Conservation (phyloP, 768 basidiomycete species). For the Gelatoporia subvermispora region DNA sequence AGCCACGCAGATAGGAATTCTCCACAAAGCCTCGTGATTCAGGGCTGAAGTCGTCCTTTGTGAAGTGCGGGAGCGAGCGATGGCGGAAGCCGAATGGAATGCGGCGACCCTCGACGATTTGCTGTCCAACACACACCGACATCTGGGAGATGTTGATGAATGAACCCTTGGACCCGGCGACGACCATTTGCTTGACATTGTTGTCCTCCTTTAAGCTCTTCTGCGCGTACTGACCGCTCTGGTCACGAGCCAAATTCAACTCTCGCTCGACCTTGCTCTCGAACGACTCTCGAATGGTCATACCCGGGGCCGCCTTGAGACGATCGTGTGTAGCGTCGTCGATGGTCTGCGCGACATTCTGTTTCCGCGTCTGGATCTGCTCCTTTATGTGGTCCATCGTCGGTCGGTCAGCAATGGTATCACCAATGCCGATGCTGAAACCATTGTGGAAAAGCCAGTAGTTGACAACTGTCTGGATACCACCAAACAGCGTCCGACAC, state of each 20-base stretch:
- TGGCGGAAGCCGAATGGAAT: constrained; percentile 98
- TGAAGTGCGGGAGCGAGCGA: constrained; percentile 94
- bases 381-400: constrained; percentile 87
- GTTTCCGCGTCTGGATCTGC: constrained; percentile 78
- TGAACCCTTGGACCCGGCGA: constrained; percentile 96
- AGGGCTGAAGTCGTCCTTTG: constrained; percentile 97
- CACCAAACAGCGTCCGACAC: constrained; percentile 86
- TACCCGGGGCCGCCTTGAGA: constrained; percentile 88
- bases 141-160: constrained; percentile 99
- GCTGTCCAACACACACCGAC: constrained; percentile 99
- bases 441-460: constrained; percentile 99
- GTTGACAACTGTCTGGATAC: constrained; percentile 93
- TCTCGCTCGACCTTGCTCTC: constrained; percentile 88
- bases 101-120: constrained; percentile 95
- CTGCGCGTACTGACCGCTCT: constrained; percentile 94
- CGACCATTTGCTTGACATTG: constrained; percentile 99
- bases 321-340: constrained; percentile 80
- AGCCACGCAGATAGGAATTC: constrained; percentile 93
- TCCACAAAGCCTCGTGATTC: constrained; percentile 98
- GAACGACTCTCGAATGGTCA: constrained; percentile 99
- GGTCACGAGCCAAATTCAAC: constrained; percentile 92
- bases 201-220: constrained; percentile 97
- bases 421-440: constrained; percentile 98
- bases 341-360: constrained; percentile 73
- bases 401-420: constrained; percentile 88